Base-by-base conservation (phyloP, 2,329 filamentous ascomycete species). In the Nemania diffusa region DNA sequence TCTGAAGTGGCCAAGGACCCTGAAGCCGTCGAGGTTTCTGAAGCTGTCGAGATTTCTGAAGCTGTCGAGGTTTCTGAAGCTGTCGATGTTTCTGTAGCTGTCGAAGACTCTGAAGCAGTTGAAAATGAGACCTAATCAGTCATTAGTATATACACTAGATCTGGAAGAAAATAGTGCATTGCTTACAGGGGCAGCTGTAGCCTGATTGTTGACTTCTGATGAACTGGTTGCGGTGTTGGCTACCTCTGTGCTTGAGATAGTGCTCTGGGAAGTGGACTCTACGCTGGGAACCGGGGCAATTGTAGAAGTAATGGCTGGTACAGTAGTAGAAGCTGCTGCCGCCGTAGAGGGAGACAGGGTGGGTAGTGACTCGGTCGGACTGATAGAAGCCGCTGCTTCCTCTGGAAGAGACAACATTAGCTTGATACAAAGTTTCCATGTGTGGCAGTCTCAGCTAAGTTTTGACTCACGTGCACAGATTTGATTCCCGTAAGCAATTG, bases 391-490 rank as follows among this genome's bases (percentile, higher is more conserved):
- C 42, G 66, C 17, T 22, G 59, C 1, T 17, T 11, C 69, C 24
- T 68, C 72, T 74, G 61, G 26, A 48, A 63, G 55, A 63, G 20
- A 67, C 4, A 34, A 2, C 15, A 44, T 62, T 32, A 61, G 63
- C 13, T 22, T 7, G n/a, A 62, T 13, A 27, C 24, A 2, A 24
- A 15, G 34, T 53, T 37, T 15, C 34, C 22, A 46, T 32, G 5
- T 2, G 17, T 17, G 15, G 24, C 1, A 48, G 26, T 11, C 29
- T 61, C 11, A n/a, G 51, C 24, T 9, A 24, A 2, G 11, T 24
- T 17, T 56, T 62, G 29, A 64, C 75, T 71, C 70, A 79, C 78
- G 65, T 59, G 73, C 70, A 63, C 79, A 81, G 37, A 79, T 69
- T 5, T 70, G 51, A 1, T 68, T 62, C 15, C 73, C 73, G 32